Conservation (phyloP, 2,329 filamentous ascomycete species). For the Ophiostoma montium region DNA sequence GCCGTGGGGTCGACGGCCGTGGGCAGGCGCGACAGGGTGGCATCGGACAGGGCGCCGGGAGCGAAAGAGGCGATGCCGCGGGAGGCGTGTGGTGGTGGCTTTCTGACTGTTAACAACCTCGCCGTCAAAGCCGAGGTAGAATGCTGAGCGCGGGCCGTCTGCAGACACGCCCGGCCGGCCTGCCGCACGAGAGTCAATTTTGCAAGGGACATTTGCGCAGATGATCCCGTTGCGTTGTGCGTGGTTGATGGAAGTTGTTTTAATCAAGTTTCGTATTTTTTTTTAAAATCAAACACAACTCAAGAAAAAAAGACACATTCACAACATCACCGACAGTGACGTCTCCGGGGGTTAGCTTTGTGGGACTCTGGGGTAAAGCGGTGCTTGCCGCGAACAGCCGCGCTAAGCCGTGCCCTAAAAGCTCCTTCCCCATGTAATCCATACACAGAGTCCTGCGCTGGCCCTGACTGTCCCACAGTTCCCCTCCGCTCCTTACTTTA, state of each 20-base stretch:
- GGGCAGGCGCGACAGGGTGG: conserved; percentile 63
- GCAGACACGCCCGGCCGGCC: conserved; percentile 3
- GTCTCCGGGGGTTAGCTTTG: conserved; percentile 1
- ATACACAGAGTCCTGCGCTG: background rate
- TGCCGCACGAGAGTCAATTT: background rate
- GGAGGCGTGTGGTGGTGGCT: conserved; percentile 4
- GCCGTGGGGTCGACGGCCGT: conserved; percentile 64
- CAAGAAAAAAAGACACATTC: too few relatives aligned
- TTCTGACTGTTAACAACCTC: background rate
- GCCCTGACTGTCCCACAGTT: background rate
- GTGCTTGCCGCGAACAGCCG: conserved; percentile 29
- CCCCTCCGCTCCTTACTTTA: background rate
- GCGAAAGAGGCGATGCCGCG: conserved; percentile 56
- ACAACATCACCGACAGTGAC: conserved; percentile 3
- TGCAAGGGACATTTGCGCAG: background rate
- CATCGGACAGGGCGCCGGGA: conserved; percentile 64
- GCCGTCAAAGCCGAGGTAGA: background rate
- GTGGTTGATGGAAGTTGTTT: too few relatives aligned
- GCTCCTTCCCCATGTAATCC: conserved; percentile 3
- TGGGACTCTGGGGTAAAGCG: conserved; percentile 3
- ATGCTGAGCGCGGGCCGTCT: conserved; percentile 30
- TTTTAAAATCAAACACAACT: too few relatives aligned
- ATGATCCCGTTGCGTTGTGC: too few relatives aligned
- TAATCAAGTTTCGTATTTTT: too few relatives aligned
- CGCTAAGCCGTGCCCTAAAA: conserved; percentile 23